A percentile compares a stretch with the other conserved stretches of the same genome.
Conservation (phyloP, 2,329 filamentous ascomycete species). For the Nigrograna mackinnonii region DNA sequence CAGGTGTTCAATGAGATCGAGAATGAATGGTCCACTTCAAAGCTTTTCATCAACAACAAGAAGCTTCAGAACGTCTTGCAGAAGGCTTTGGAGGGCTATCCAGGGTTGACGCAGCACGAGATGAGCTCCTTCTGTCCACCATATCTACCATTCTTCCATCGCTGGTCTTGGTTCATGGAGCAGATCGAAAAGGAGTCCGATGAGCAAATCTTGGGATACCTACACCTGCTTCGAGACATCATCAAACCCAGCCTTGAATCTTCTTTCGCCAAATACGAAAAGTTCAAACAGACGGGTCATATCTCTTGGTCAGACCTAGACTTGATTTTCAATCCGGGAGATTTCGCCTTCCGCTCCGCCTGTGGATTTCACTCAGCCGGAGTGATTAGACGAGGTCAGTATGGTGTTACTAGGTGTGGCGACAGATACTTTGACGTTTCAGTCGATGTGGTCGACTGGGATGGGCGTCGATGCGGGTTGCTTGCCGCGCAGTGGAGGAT, state of each 20-base stretch:
- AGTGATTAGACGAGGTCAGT: constrained; percentile 5
- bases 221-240: constrained; percentile 33
- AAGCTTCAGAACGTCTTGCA: constrained; percentile 59
- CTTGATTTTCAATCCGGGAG: constrained; percentile 36
- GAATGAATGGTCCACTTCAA: constrained; percentile 9
- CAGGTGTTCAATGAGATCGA: constrained; percentile 6
- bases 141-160: constrained; percentile 66
- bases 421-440: constrained; percentile 5
- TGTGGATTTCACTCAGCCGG: constrained; percentile 17
- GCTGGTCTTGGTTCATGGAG: constrained; percentile 52
- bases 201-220: constrained; percentile 19
- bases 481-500: constrained; percentile 11
- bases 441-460: constrained; percentile 21
- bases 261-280: constrained; percentile 14
- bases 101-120: constrained; percentile 63
- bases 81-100: constrained; percentile 59
- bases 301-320: constrained; percentile 27
- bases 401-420: constrained; percentile 5
- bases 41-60: constrained; percentile 57
- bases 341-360: constrained; percentile 6
- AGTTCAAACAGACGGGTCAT: constrained; percentile 37
- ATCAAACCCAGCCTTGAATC: constrained; percentile 17
- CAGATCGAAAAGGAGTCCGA: constrained; percentile 6
- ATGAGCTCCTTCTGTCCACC: constrained; percentile 62
- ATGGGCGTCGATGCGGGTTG: constrained; percentile 23